Conservation (phyloP, 179 eudicot species). For the Silene noctiflora region DNA sequence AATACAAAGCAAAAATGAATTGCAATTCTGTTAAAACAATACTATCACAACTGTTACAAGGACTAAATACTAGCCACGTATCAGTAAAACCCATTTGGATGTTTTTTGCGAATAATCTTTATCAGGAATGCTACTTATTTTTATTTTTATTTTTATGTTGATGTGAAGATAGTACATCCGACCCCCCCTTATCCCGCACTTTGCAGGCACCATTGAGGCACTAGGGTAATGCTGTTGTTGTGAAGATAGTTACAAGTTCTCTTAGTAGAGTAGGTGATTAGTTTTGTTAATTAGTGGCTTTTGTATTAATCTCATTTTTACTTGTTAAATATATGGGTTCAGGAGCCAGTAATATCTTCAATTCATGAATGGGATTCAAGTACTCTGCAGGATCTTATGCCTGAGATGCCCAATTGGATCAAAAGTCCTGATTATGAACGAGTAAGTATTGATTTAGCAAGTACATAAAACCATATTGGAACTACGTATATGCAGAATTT, state of each 20-base stretch:
- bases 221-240: too few species aligned
- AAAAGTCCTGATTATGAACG: slow-evolving; percentile 95
- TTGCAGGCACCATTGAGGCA: too few species aligned
- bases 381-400: slow-evolving; percentile 48
- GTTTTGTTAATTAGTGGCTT: background rate
- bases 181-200: too few species aligned
- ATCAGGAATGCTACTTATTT: background rate
- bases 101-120: background rate
- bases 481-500: background rate
- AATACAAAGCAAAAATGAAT: background rate
- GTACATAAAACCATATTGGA: background rate
- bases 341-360: slow-evolving; percentile 55
- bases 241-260: too few species aligned
- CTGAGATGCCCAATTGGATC: slow-evolving; percentile 82
- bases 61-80: background rate
- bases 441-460: slow-evolving; percentile 38
- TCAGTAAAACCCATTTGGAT: background rate
- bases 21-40: too few species aligned
- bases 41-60: too few species aligned
- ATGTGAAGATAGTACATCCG: too few species aligned
- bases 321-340: slow-evolving; percentile 21
- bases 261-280: background rate
- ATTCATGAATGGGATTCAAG: slow-evolving; percentile 53
- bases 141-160: too few species aligned
- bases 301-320: background rate